These are phyloP conservation scores for Hyphopichia pseudoburtonii DNA, from an alignment of 1,139 yeast species.

Conservation along the genomic window DNA sequence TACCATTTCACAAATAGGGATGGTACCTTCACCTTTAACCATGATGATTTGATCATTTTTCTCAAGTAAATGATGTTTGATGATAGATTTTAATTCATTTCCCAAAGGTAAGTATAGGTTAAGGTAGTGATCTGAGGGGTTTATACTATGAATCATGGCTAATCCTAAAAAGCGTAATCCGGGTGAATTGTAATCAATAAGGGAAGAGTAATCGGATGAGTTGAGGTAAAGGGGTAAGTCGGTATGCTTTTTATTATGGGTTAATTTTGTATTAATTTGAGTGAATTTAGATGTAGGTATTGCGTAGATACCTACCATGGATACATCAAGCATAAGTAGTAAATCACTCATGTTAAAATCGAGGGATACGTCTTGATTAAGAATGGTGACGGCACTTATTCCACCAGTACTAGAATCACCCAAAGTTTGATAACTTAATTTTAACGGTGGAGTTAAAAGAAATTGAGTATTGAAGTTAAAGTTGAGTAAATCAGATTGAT, in stretches of 20 bases:
- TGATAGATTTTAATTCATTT: conserved; percentile 7
- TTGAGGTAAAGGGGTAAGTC: conserved; percentile 20
- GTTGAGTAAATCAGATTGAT: conserved; percentile 23
- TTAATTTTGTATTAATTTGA: not conserved
- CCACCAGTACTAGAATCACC: conserved; percentile 25
- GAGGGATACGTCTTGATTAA: conserved; percentile 28
- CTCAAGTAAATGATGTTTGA: conserved; percentile 11
- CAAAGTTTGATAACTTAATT: conserved; percentile 37
- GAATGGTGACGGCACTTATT: conserved; percentile 33
- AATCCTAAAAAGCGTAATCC: conserved; percentile 35
- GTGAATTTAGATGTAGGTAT: conserved; percentile 16
- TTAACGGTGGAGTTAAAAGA: conserved; percentile 47
- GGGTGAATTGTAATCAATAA: conserved; percentile 13
- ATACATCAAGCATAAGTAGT: conserved; percentile 48
- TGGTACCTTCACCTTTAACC: conserved; percentile 65
- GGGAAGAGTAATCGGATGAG: conserved; percentile 13
- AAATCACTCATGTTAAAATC: conserved; percentile 39
- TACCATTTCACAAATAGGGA: conserved; percentile 36
- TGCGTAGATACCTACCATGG: conserved; percentile 50
- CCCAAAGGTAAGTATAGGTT: conserved; percentile 60
- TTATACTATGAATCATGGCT: conserved; percentile 64
- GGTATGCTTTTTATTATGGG: not conserved
- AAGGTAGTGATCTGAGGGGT: conserved; percentile 34
- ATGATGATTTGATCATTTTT: conserved; percentile 42
- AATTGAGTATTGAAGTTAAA: conserved; percentile 54